phyloP scores from a whole-genome alignment of 2,329 filamentous ascomycete species.

The Dothiorella sarmentorum region DNA sequence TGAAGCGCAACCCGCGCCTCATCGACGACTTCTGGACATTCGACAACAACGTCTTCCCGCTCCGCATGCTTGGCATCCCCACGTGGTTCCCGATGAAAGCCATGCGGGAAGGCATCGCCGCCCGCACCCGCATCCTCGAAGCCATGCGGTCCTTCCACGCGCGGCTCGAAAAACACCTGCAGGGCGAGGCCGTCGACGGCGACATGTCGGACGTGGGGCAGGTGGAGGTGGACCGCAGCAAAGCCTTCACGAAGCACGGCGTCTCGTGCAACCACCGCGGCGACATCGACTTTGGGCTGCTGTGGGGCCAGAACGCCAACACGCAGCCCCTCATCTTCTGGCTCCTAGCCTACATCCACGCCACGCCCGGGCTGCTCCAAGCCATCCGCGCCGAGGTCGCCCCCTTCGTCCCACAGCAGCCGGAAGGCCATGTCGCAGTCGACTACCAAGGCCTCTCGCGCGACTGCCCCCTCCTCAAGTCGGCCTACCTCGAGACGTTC shows the following conservation, averaged over 20 bases:
- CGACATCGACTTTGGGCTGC: constrained; percentile 39
- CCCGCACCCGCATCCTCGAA: constrained; percentile 28
- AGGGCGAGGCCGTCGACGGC: constrained; percentile 33
- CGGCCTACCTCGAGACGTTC: constrained; percentile 36
- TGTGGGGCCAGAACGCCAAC: constrained; percentile 56
- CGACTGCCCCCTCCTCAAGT: constrained; percentile 36
- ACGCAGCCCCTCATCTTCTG: constrained; percentile 42
- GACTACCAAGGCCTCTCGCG: constrained; percentile 10
- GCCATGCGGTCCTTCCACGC: constrained; percentile 31
- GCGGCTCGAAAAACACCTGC: constrained; percentile 22
- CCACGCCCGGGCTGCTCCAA: constrained; percentile 21
- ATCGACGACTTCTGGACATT: constrained; percentile 53
- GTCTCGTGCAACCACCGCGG: constrained; percentile 27
- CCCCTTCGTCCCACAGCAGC: constrained; percentile 27
- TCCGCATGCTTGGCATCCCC: constrained; percentile 50
- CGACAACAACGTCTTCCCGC: constrained; percentile 48
- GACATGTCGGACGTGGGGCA: constrained; percentile 34
- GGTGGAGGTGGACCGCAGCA: constrained; percentile 30
- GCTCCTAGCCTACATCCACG: constrained; percentile 36
- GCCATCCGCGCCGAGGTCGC: constrained; percentile 35
- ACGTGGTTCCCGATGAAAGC: constrained; percentile 50
- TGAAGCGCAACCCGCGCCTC: constrained; percentile 51
- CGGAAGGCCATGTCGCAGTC: not conserved
- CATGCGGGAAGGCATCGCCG: constrained; percentile 47
- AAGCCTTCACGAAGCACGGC: constrained; percentile 30